Evolutionary conservation across 1,284 basidiomycete genomes (phyloP), one percentile per base, ranked within the genome.

Genomic region (Lentinula novae-zelandiae): DNA sequence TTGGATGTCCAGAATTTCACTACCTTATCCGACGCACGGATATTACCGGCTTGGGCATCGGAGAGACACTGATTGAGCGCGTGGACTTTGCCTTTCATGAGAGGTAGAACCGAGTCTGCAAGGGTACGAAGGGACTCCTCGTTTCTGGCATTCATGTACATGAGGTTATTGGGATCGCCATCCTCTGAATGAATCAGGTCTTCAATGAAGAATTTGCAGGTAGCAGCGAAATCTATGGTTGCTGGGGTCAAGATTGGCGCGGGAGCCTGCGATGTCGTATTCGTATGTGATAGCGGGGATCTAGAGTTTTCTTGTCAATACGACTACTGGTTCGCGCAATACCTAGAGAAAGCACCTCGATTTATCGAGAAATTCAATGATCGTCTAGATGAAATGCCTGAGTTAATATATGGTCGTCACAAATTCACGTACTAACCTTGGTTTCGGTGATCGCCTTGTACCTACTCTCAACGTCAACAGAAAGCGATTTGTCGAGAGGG

Each of bases 301-400:
- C 91, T 46, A 46, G 2, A 2, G 9, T 4, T 8, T 15, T 5
- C 44, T 46, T 46, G 27, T 27, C 27, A 27, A 27, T 27, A 27
- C 27, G 27, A 27, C 3, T 27, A 27, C 2, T 27, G 27, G 27
- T 27, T 27, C 44, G 22, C 44, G n/a, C 20, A 5, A 22, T 9
- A 46, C 9, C 44, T 20, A 39, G 40, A 50, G 42, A 44, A 44
- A 8, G 84, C 15, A 46, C 44, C 44, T 46, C n/a, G 90, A 91
- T 68, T 87, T 89, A 76, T 95, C 93, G 48, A 96, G 76, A 70
- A 95, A 92, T 60, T 89, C 85, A 58, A 91, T 79, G 64, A 95
- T 90, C 39, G 81, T 77, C 90, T 94, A 67, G 62, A 27, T n/a
- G 38, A 63, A 39, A 40, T 12, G 39, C 27, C 10, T 2, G 5